These are phyloP conservation scores for Panicum hallii DNA, from an alignment of 202 grass and related monocot genomes.

Conservation along the genomic window DNA sequence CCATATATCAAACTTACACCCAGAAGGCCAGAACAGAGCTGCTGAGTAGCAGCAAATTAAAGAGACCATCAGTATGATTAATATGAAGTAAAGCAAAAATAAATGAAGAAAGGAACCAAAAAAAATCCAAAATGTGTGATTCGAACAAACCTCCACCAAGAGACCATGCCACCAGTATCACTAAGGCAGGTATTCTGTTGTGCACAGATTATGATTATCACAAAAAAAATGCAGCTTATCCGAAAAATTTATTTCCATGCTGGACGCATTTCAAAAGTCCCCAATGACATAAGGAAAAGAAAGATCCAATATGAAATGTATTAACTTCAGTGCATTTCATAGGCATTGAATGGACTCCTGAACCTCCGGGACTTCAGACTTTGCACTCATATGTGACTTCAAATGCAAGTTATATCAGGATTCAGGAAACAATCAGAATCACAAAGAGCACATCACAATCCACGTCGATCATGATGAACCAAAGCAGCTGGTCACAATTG, in stretches of 20 bases:
- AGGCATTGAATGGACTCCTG: not conserved
- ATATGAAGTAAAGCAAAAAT: not conserved
- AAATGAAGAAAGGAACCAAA: not conserved
- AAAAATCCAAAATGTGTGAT: not conserved
- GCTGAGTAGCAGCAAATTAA: not conserved
- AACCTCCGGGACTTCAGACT: not conserved
- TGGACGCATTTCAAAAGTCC: not conserved
- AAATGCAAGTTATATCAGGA: not conserved
- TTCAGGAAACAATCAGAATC: not conserved
- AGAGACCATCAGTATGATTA: not conserved
- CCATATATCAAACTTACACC: constrained; percentile 12
- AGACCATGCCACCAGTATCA: not conserved
- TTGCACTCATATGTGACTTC: not conserved
- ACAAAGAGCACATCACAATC: not conserved
- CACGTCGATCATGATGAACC: not conserved
- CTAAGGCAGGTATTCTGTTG: not conserved
- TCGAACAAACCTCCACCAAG: not conserved
- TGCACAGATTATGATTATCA: not conserved
- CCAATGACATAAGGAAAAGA: constrained; percentile 2
- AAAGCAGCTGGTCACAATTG: not conserved
- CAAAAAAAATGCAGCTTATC: not conserved
- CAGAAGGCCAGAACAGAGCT: not conserved
- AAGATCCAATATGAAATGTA: not conserved
- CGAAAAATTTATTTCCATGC: not conserved
- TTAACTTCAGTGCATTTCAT: not conserved